Base-by-base conservation (phyloP, 306 rosid genomes). In the Citrullus mucosospermus region DNA sequence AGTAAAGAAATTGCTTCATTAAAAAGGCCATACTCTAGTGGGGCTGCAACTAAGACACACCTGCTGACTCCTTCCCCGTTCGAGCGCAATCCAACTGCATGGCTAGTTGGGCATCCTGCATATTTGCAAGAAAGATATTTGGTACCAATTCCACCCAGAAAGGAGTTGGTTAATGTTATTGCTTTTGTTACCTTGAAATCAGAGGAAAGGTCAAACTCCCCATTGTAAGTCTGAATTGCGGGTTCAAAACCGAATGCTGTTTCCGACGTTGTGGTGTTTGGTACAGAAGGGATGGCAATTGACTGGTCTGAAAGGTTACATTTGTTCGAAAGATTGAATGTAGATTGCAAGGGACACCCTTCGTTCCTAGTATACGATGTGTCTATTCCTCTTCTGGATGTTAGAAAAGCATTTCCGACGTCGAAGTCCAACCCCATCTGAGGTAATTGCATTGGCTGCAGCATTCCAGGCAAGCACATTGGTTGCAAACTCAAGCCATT, bases 401-500 rank as follows among this genome's bases (percentile, higher is more conserved):
- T 86, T 63, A 76, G 92, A 83, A 78, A 78, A 78, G 84, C 82
- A 67, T 84, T 80, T 66, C 75, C 85, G 30, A 86, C 90, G 9
- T 87, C 93, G 59, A 82, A 85, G 78, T 78, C 81, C 75, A 88
- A 77, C 59, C 89, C 91, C 6, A 80, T 62, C 69, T 80, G 89
- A 83, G 97, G 83, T 81, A 88, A 54, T 76, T 82, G 78, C 82
- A 80, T 72, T 50, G 97, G 86, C 74, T 83, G 88, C 79, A 81
- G 9, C 46, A 80, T 41, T 69, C 88, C 97, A 8, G 93, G 90
- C 77, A 92, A 83, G 84, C 92, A 82, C 91, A 87, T 84, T 36
- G 96, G 97, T 79, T 92, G 98, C 88, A 89, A 82, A 86, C 93
- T 91, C 86, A 89, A 84, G 78, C 97, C 97, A 85, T 95, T 95